Percentiles rank a stretch among this genome's conserved stretches.
Evolutionary conservation across 2,329 filamentous ascomycete species (phyloP).

Genomic region (Neonectria punicea): DNA sequence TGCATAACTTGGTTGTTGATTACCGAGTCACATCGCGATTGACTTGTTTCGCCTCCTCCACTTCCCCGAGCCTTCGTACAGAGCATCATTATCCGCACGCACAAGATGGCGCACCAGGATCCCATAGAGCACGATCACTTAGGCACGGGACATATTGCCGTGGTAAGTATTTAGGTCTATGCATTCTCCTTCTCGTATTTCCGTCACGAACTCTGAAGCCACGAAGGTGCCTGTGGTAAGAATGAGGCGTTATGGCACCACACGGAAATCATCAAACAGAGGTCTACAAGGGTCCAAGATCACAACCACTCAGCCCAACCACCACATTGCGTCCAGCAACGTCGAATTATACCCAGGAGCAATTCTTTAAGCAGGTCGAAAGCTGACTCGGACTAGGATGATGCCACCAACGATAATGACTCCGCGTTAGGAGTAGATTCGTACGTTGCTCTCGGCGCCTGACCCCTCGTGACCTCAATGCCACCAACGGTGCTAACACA

Average conservation of each 20-base stretch:
- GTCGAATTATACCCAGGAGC: too few species aligned
- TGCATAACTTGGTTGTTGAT: too few species aligned
- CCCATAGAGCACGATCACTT: neutral
- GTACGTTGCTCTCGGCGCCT: neutral
- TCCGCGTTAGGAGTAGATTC: neutral
- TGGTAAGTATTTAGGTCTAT: conserved; percentile 39
- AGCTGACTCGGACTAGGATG: neutral
- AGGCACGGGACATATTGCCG: conserved; percentile 34
- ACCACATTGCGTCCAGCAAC: too few species aligned
- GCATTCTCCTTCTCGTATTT: too few species aligned
- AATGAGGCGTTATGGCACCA: neutral
- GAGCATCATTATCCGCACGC: neutral
- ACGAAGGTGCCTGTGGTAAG: too few species aligned
- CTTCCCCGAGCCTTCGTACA: neutral
- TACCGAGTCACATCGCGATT: neutral
- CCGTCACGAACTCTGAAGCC: too few species aligned
- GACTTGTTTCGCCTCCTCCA: neutral
- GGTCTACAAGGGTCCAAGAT: too few species aligned
- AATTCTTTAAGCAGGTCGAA: too few species aligned
- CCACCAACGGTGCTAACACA: neutral
- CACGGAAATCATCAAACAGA: neutral
- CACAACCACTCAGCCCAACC: too few species aligned
- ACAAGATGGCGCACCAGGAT: conserved; percentile 1
- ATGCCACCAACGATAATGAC: neutral
- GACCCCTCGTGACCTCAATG: neutral